A percentile compares a stretch with the other conserved stretches of the same genome.
These are phyloP conservation scores for Aquilaria sinensis DNA, from an alignment of 345 rosid genomes.

Conservation along the genomic window DNA sequence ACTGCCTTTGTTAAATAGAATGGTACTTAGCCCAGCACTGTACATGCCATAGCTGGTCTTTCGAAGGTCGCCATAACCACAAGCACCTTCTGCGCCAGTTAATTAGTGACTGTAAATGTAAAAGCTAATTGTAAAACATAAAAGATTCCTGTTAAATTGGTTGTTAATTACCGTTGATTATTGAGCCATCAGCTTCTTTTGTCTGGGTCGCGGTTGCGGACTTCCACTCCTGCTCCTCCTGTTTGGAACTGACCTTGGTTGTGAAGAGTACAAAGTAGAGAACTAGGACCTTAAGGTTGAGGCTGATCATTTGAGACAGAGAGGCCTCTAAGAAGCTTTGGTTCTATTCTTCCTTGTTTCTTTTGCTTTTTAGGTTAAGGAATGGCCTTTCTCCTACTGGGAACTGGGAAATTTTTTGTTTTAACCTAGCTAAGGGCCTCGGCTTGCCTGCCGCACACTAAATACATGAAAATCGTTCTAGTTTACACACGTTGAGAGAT, in stretches of 20 bases:
- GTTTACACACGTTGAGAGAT: too few species aligned
- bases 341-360: conserved; percentile 14
- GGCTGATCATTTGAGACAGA: conserved; percentile 28
- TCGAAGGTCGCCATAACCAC: conserved; percentile 85
- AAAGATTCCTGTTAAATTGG: neutral
- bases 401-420: too few species aligned
- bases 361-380: neutral
- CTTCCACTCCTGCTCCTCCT: conserved; percentile 48
- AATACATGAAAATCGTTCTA: too few species aligned
- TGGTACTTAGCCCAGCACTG: conserved; percentile 77
- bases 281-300: conserved; percentile 20
- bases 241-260: conserved; percentile 24
- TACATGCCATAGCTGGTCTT: conserved; percentile 57
- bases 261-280: conserved; percentile 30
- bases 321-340: conserved; percentile 7
- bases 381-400: too few species aligned
- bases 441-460: too few species aligned
- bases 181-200: conserved; percentile 52
- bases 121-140: neutral
- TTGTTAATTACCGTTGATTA: conserved; percentile 43
- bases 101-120: conserved; percentile 1
- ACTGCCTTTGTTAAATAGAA: conserved; percentile 76
- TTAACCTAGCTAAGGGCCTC: too few species aligned
- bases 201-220: conserved; percentile 85
- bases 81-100: conserved; percentile 70